Conservation (phyloP, 1,284 basidiomycete genomes). For the Macrocystidia cucumis region DNA sequence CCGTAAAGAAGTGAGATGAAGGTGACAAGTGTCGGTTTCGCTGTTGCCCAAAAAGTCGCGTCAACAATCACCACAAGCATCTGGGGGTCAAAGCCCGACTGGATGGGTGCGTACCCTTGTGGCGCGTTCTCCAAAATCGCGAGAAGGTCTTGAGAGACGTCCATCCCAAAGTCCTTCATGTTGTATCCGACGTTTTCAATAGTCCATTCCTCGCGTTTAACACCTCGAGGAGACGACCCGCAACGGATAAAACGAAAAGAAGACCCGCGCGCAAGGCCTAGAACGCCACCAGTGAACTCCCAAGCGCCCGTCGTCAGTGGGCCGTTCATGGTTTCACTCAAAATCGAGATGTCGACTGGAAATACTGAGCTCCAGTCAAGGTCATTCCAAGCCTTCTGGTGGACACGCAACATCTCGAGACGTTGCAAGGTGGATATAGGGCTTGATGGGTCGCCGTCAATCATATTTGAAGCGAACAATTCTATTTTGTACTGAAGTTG, state of each 20-base stretch:
- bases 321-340: slow-evolving; percentile 4
- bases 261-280: slow-evolving; percentile 20
- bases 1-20: too few species aligned
- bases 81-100: too few species aligned
- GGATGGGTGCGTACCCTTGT: too few species aligned
- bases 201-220: slow-evolving; percentile 33
- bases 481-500: slow-evolving; percentile 38
- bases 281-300: slow-evolving; percentile 45
- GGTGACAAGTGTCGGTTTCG: too few species aligned
- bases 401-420: slow-evolving; percentile 27
- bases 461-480: slow-evolving; percentile 34
- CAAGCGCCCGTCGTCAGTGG: slow-evolving; percentile 26
- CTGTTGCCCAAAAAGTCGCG: too few species aligned
- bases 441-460: slow-evolving; percentile 27
- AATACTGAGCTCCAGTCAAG: slow-evolving; percentile 24
- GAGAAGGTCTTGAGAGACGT: slow-evolving; percentile 46
- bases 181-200: slow-evolving; percentile 25
- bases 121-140: slow-evolving; percentile 20
- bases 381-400: slow-evolving; percentile 35
- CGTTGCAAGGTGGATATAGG: slow-evolving; percentile 24
- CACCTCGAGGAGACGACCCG: slow-evolving; percentile 33
- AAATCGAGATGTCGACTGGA: slow-evolving; percentile 21
- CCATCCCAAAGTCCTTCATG: slow-evolving; percentile 47
- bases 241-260: slow-evolving; percentile 33
- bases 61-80: too few species aligned